Conservation (phyloP, 352 stramenopile genomes). For the Globisporangium iwayamae region DNA sequence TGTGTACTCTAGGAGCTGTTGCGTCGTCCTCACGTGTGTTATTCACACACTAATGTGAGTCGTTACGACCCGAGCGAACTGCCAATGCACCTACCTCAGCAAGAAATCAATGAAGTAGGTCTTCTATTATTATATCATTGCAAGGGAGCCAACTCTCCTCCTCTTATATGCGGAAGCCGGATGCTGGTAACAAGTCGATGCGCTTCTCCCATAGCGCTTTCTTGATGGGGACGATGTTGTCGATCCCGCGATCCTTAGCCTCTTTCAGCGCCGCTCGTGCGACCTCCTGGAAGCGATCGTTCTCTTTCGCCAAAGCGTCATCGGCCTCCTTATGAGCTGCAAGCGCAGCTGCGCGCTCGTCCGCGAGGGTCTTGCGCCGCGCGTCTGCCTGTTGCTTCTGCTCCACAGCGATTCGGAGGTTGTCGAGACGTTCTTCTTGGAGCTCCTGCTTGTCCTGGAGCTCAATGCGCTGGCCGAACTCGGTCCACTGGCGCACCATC, state of each 20-base stretch:
- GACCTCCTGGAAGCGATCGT: constrained; percentile 59
- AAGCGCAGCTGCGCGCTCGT: constrained; percentile 34
- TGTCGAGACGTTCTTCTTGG: constrained; percentile 51
- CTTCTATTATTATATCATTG: not conserved
- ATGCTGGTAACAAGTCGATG: constrained; percentile 66
- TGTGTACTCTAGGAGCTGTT: not conserved
- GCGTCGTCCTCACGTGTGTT: not conserved
- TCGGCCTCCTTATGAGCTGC: constrained; percentile 32
- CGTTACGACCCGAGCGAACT: not conserved
- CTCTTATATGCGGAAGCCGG: constrained; percentile 64
- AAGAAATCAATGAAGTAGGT: no score
- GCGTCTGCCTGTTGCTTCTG: constrained; percentile 79
- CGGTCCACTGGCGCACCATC: constrained; percentile 55
- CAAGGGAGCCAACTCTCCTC: no score
- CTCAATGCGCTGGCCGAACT: constrained; percentile 63
- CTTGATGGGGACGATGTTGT: constrained; percentile 69
- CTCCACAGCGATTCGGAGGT: constrained; percentile 52
- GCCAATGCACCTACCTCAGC: no score
- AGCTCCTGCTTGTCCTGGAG: constrained; percentile 59
- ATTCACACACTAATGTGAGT: not conserved
- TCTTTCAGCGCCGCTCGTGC: constrained; percentile 52
- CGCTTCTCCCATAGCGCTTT: constrained; percentile 67
- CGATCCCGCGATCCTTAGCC: constrained; percentile 49
- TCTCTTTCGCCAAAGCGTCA: constrained; percentile 34
- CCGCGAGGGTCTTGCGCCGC: constrained; percentile 41